Evolutionary conservation across 768 basidiomycete species (phyloP), one percentile per base, ranked within the genome.

Genomic region (Boletus coccyginus): DNA sequence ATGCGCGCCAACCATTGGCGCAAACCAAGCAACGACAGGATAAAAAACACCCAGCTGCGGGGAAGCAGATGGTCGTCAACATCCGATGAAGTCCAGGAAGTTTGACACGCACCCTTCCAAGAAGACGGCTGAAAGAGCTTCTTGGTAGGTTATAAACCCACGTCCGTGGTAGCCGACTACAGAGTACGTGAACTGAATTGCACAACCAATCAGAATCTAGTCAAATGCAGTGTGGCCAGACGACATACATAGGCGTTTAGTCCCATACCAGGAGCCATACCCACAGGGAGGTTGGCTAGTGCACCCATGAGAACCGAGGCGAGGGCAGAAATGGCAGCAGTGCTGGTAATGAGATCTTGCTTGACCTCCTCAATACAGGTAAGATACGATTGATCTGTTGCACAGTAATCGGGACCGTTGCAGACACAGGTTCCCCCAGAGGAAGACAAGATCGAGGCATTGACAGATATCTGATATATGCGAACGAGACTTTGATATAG

Each of bases 1-100:
- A 92, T 82, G 16, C 92, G 83, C 14, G 87, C 90, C 6, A 94
- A 79, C 92, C 91, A 94, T 74, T 93, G 91, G 47, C 92, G 90
- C 50, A 94, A 78, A 57, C 92, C 92, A 32, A 94, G 75, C 21
- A 94, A 69, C 0, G 91, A 92, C 14, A 94, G 75, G 64, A 87
- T 60, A 59, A 93, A 80, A 77, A 94, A 94, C 12, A 94, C 71
- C 88, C 91, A 90, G 31, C 90, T 90, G 49, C 1, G 7, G 19
- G 29, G 19, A 39, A 52, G 39, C 31, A 17, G 33, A 53, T 24
- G 29, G 48, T 52, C 33, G 41, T 50, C 43, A 39, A n/a, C 31
- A 19, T n/a, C 12, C 27, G 24, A 5, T 51, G 40, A 46, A 27
- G n/a, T 46, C 32, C 7, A 27, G 31, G n/a, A 58, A 52, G 29